Evolutionary conservation across 768 basidiomycete genomes (phyloP), one percentile per base, ranked within the genome.

Genomic region (Tricholoma hemisulphureum): DNA sequence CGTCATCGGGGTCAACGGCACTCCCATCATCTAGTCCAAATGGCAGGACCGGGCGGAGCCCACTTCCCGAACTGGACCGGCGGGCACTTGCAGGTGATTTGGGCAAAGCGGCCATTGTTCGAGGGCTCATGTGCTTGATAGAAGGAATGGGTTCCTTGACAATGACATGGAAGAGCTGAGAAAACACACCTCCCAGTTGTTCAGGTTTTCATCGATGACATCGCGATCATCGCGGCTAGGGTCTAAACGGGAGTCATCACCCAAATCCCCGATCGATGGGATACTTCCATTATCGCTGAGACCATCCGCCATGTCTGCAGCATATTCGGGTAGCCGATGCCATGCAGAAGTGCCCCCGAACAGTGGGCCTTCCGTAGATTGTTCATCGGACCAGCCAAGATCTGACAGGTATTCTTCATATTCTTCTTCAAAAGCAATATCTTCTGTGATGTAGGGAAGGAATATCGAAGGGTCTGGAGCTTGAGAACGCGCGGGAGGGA

Each of bases 361-460:
- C 50, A 75, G 68, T 32, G 77, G 76, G 21, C 78, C 78, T 41
- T 80, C 74, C 2, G 71, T 67, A 21, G 74, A 59, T 55, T 81
- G 77, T 48, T 84, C 82, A 54, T 88, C 87, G 3, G 86, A 82
- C 79, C 82, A 89, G 16, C 89, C 89, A 21, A 95, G 75, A 67
- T 93, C 93, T n/a, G 88, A 91, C 24, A 98, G 77, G 64, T 96
- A 94, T 67, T 96, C 95, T 70, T 98, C 95, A 66, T 97, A 98
- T 67, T 97, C 95, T 67, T 94, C 93, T 67, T 98, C 95, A 63
- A 95, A 95, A 1, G 93, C 94, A 58, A 93, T 89, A 64, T 94
- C 91, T 69, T 98, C 96, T 1, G 92, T 88, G 37, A 91, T 93
- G 69, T 93, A 97, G 14, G 93, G 93, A 20, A 94, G 78, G 76